Percentiles rank a stretch among this genome's conserved stretches.
These are phyloP conservation scores for Botryotinia convoluta DNA, from an alignment of 2,329 filamentous ascomycete genomes.

Conservation along the genomic window DNA sequence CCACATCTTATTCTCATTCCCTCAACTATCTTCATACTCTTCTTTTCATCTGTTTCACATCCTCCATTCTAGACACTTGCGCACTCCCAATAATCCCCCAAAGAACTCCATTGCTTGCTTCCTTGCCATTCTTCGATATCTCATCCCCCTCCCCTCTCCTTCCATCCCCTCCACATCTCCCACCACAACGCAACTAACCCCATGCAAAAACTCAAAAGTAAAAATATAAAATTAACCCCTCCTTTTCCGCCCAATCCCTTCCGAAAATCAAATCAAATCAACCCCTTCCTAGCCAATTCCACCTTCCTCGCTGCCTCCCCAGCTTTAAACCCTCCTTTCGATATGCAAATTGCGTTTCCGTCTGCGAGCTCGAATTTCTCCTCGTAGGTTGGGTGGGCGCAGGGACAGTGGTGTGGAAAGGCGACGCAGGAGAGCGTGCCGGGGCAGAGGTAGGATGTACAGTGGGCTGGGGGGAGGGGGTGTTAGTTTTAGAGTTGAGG, in stretches of 20 bases:
- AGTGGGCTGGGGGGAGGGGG: conserved; percentile 58
- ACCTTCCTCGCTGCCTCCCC: conserved; percentile 74
- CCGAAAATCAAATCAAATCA: conserved; percentile 51
- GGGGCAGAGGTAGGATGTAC: conserved; percentile 91
- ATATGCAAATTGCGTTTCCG: conserved; percentile 70
- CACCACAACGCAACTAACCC: background rate
- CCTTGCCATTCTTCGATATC: background rate
- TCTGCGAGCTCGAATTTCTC: conserved; percentile 76
- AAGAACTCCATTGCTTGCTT: background rate
- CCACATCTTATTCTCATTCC: background rate
- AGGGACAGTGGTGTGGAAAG: conserved; percentile 96
- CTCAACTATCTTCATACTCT: background rate
- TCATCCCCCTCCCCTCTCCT: background rate
- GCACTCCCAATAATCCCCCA: background rate
- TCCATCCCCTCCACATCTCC: background rate
- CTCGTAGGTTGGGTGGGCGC: conserved; percentile 72
- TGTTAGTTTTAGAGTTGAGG: background rate
- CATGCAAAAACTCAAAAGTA: background rate
- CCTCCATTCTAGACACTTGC: background rate
- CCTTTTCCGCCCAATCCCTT: background rate
- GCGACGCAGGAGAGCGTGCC: conserved; percentile 93
- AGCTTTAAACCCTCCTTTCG: conserved; percentile 69
- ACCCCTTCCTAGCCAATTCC: conserved; percentile 74
- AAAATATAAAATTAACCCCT: background rate
- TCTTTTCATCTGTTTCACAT: background rate